These are phyloP conservation scores for Fagus sylvatica DNA, from an alignment of 306 rosid genomes.

Conservation along the genomic window DNA sequence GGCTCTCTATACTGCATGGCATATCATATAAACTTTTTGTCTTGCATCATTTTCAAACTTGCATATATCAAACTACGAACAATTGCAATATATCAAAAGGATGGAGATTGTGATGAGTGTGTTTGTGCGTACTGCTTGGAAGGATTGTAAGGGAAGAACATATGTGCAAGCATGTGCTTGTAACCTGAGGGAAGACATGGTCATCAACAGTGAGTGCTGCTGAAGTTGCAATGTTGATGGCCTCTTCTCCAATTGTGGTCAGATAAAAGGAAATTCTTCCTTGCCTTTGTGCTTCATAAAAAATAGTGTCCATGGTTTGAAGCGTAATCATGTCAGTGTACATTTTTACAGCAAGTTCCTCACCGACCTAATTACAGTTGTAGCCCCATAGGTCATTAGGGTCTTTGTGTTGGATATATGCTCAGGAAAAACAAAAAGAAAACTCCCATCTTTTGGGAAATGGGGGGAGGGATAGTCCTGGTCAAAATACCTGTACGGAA, in stretches of 20 bases:
- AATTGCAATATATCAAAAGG: not conserved
- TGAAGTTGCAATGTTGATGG: constrained; percentile 82
- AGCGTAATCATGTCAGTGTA: constrained; percentile 77
- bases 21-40: constrained; percentile 11
- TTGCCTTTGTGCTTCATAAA: constrained; percentile 94
- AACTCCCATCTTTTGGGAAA: not conserved
- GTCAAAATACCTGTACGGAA: constrained; percentile 47
- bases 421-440: not conserved
- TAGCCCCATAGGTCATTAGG: constrained; percentile 4
- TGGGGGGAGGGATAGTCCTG: not conserved
- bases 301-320: constrained; percentile 84
- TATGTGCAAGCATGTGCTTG: constrained; percentile 1
- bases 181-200: constrained; percentile 85
- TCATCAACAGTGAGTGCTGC: constrained; percentile 76
- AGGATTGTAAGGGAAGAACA: constrained; percentile 11
- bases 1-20: constrained; percentile 80
- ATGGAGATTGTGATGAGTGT: not conserved
- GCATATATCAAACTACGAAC: constrained; percentile 12
- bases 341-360: constrained; percentile 67
- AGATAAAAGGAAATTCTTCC: constrained; percentile 88
- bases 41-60: constrained; percentile 14
- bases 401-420: not conserved
- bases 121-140: not conserved
- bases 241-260: constrained; percentile 83
- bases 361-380: constrained; percentile 45